Evolutionary conservation across 768 basidiomycete species (phyloP).

Genomic region (Boletus reticuloceps): DNA sequence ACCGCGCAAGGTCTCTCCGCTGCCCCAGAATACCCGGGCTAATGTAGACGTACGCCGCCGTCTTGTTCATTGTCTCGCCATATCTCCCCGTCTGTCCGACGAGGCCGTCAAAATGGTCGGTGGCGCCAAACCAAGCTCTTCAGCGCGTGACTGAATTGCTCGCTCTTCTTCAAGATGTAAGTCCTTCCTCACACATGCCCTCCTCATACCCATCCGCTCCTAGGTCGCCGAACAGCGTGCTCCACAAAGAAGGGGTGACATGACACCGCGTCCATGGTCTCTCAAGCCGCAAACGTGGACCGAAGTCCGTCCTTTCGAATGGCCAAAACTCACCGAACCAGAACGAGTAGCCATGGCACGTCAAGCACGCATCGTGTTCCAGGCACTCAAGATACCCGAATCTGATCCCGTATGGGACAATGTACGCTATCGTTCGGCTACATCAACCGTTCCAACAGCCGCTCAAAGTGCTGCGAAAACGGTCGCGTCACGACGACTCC

Average conservation of each 20-base stretch:
- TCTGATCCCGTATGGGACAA: slow-evolving; percentile 64
- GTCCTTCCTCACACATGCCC: slow-evolving; percentile 2
- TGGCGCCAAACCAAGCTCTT: slow-evolving; percentile 35
- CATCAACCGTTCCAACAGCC: slow-evolving; percentile 16
- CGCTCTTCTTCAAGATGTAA: slow-evolving; percentile 50
- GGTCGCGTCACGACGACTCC: slow-evolving; percentile 33
- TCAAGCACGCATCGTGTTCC: slow-evolving; percentile 48
- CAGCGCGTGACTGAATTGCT: slow-evolving; percentile 43
- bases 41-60: slow-evolving; percentile 33
- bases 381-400: slow-evolving; percentile 52
- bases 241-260: slow-evolving; percentile 34
- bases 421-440: slow-evolving; percentile 35
- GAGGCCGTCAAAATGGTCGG: slow-evolving; percentile 44
- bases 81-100: slow-evolving; percentile 43
- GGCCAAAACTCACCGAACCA: slow-evolving; percentile 45
- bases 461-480: slow-evolving; percentile 20
- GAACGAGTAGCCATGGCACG: slow-evolving; percentile 52
- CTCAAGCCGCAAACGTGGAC: slow-evolving; percentile 60
- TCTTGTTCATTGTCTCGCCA: slow-evolving; percentile 50
- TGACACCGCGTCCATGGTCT: slow-evolving; percentile 44
- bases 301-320: slow-evolving; percentile 69
- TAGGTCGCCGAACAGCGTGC: slow-evolving; percentile 51
- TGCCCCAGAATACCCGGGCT: slow-evolving; percentile 18
- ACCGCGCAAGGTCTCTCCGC: slow-evolving; percentile 31
- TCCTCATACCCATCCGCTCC: background rate